Conservation (phyloP, 257 asterid species). For the Solanum etuberosum region DNA sequence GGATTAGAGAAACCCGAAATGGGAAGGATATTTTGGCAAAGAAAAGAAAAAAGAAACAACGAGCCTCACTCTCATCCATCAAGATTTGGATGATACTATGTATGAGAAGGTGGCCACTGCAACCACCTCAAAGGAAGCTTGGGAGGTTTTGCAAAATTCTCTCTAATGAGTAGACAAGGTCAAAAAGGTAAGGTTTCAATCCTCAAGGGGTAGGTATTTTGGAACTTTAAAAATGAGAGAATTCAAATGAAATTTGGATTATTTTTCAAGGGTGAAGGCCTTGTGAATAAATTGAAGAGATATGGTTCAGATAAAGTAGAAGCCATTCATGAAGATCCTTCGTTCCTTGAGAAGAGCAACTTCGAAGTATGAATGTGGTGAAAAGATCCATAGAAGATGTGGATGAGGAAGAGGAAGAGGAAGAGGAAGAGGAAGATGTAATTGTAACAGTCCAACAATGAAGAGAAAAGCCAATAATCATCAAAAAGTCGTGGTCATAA, state of each 20-base stretch:
- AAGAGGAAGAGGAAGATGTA: background rate
- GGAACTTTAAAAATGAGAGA: background rate
- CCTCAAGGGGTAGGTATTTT: background rate
- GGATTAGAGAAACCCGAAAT: background rate
- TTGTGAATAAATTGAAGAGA: no score
- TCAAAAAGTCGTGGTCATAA: no score
- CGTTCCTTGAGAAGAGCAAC: no score
- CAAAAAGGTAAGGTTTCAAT: background rate
- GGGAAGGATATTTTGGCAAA: background rate
- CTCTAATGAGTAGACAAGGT: background rate
- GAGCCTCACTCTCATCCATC: background rate
- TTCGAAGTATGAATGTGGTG: no score
- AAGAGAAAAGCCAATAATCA: background rate
- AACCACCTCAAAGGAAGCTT: background rate
- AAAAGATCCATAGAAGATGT: no score
- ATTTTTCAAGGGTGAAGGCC: no score
- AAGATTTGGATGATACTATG: background rate
- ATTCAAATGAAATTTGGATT: background rate
- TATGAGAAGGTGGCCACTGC: background rate
- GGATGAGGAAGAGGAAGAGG: background rate
- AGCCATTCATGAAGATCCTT: no score
- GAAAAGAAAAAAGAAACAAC: background rate
- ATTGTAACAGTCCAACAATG: background rate
- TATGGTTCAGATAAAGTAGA: no score
- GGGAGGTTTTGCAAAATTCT: background rate